Percentiles rank a stretch among this genome's conserved stretches.
Conservation (phyloP, 352 stramenopile genomes). For the Phytopythium cucurbitacearum region DNA sequence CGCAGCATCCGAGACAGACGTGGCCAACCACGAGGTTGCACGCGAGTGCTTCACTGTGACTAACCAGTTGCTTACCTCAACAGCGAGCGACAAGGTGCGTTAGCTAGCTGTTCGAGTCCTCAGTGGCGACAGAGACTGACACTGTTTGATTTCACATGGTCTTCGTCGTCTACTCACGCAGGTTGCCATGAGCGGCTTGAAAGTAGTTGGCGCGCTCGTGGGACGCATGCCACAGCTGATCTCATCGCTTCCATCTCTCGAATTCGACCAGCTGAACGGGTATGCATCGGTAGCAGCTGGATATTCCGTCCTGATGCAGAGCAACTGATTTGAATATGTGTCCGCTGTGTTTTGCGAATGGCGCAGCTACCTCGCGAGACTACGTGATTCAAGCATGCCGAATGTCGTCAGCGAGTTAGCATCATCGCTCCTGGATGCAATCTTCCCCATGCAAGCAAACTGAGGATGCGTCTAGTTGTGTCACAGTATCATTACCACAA, state of each 20-base stretch:
- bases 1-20: conserved; percentile 7
- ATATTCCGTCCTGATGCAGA: conserved; percentile 2
- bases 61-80: conserved; percentile 14
- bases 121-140: too few species aligned
- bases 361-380: conserved; percentile 26
- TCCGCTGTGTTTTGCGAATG: background rate
- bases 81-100: conserved; percentile 14
- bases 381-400: conserved; percentile 26
- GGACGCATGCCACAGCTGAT: conserved; percentile 43
- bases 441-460: background rate
- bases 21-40: conserved; percentile 14
- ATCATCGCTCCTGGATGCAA: conserved; percentile 47
- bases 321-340: conserved; percentile 2
- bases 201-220: conserved; percentile 50
- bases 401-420: conserved; percentile 32
- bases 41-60: conserved; percentile 19
- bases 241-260: conserved; percentile 11
- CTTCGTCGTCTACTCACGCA: background rate
- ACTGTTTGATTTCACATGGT: background rate
- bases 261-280: conserved; percentile 27
- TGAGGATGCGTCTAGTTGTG: too few species aligned
- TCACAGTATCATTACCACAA: too few species aligned
- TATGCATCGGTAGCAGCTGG: conserved; percentile 5
- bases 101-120: too few species aligned
- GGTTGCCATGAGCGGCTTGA: conserved; percentile 52